Base-by-base conservation (phyloP, 2,329 filamentous ascomycete species). In the Nemania bipapillata region DNA sequence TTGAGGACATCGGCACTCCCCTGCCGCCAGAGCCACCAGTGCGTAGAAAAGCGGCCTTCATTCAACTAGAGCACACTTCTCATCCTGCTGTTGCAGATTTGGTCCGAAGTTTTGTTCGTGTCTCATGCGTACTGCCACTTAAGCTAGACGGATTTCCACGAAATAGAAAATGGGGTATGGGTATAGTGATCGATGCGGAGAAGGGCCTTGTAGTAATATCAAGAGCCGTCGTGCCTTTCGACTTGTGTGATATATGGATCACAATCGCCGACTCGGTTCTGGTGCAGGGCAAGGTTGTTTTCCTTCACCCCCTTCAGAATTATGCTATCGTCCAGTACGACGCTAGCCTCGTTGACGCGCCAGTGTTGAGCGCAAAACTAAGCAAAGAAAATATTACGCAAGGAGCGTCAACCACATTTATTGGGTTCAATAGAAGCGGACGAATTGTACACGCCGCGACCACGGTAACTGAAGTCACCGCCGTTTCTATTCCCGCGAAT, bases 81-180 rank as follows among this genome's bases (percentile, higher is more conserved):
- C 91, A 97, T 78, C 90, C 93, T 26, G 92, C 93, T 20, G 94
- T 96, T n/a, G 94, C 94, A 2, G 93, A 97, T 73, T 89, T 99
- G 70, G 92, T 99, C 45, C 91, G 92, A 73, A 97, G 94, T 78
- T 98, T 99, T 78, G 95, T 99, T 28, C 91, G 96, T 45, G 92
- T 99, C 63, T 91, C 92, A 72, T 97, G 94, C 75, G 92, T 91
- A 26, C 95, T 99, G 91, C 96, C 96, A 0, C 84, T 99, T 70
- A 98, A 98, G 84, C 87, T 99, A 9, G 96, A 99, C 79, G 96
- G 96, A n/a, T 99, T 97, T 79, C 96, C 96, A 5, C 93, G 96
- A 79, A 93, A 96, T 73, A 88, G 94, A 56, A 96, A 97, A 81
- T 96, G 94, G 83, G 96, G 96, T 0, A 97, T 97, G 85, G 96